These are phyloP conservation scores for Lactifluus pinguis DNA, from an alignment of 768 basidiomycete species.

Conservation along the genomic window DNA sequence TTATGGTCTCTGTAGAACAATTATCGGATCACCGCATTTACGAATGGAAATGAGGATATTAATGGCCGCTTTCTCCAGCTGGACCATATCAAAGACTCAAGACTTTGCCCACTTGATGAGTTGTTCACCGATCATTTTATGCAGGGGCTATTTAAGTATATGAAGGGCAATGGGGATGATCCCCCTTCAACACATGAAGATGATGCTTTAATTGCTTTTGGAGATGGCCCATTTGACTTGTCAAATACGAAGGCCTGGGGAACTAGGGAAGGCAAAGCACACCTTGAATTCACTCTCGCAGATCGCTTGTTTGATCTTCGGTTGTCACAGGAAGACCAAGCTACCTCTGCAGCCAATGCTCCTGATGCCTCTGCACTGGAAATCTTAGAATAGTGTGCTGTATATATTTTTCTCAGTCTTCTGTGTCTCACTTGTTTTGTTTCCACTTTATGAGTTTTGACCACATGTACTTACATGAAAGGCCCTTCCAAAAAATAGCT, in stretches of 20 bases:
- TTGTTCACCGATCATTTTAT: conserved; percentile 2
- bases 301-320: no score
- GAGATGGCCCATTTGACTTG: neutral
- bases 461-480: no score
- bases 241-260: neutral
- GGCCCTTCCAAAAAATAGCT: no score
- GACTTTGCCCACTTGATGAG: conserved; percentile 1
- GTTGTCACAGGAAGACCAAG: no score
- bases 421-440: no score
- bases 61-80: neutral
- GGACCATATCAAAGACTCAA: conserved; percentile 1
- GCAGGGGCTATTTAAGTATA: neutral
- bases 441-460: no score
- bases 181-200: neutral
- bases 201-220: neutral
- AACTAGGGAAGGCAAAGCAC: no score
- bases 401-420: no score
- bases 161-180: neutral
- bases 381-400: no score
- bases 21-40: neutral
- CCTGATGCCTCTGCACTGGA: no score
- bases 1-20: neutral
- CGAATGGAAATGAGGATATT: neutral
- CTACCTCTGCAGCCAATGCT: no score
- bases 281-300: no score